Percentiles rank a stretch among this genome's conserved stretches.
Evolutionary conservation across 106 monocot species (phyloP).

Genomic region (Ottelia alismoides): DNA sequence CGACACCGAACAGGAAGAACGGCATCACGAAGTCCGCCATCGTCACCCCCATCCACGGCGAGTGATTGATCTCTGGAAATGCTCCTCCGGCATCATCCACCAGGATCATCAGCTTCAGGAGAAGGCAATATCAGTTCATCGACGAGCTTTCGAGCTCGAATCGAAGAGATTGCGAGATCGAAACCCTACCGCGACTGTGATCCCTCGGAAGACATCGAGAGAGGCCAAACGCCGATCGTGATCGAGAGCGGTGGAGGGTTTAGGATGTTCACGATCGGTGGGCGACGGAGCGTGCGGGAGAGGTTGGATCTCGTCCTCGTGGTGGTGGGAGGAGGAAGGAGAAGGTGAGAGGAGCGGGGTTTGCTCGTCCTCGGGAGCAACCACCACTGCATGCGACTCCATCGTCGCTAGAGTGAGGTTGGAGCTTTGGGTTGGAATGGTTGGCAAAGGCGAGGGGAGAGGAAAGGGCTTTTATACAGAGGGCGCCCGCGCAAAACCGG

Average conservation of each 20-base stretch:
- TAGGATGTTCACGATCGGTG: too few relatives aligned
- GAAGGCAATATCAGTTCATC: not conserved
- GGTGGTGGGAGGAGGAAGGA: not conserved
- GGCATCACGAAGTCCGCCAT: constrained; percentile 94
- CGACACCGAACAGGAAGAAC: constrained; percentile 77
- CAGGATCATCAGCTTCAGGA: constrained; percentile 70
- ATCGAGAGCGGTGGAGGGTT: constrained; percentile 10
- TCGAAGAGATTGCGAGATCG: not conserved
- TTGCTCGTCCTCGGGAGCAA: constrained; percentile 19
- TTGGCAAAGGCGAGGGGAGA: too few relatives aligned
- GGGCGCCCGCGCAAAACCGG: too few relatives aligned
- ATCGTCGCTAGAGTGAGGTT: too few relatives aligned
- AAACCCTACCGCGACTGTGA: constrained; percentile 59
- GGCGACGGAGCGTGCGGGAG: too few relatives aligned
- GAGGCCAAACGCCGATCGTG: constrained; percentile 42
- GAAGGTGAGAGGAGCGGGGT: constrained; percentile 23
- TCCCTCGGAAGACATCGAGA: constrained; percentile 92
- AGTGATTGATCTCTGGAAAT: constrained; percentile 74
- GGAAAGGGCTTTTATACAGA: too few relatives aligned
- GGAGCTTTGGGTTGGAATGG: too few relatives aligned
- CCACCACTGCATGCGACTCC: too few relatives aligned
- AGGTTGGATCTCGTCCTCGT: constrained; percentile 34
- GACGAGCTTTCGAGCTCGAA: not conserved
- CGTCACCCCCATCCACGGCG: constrained; percentile 89
- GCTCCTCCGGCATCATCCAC: constrained; percentile 85